phyloP scores from a whole-genome alignment of 257 asterid genomes.

The Pogostemon cablin region DNA sequence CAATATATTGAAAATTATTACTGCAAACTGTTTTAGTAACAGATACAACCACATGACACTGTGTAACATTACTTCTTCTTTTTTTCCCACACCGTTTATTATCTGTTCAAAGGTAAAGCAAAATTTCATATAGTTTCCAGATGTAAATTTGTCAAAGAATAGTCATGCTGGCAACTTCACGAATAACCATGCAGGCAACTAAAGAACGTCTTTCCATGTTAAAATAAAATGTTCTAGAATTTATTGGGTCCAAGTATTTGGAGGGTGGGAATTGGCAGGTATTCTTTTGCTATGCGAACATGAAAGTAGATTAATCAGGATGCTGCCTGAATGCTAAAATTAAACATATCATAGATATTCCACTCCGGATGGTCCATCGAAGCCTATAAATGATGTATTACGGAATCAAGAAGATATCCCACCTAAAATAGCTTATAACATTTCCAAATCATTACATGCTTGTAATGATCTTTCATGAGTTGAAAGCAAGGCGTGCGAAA shows the following conservation, averaged over 20 bases:
- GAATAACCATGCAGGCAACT: background rate
- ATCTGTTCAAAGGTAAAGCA: background rate
- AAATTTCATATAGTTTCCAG: conserved; percentile 12
- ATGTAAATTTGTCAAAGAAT: background rate
- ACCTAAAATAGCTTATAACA: background rate
- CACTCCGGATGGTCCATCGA: too few relatives aligned
- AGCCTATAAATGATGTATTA: background rate
- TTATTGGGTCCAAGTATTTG: background rate
- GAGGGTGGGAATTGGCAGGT: background rate
- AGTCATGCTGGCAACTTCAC: background rate
- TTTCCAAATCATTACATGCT: background rate
- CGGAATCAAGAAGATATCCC: background rate
- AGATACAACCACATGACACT: background rate
- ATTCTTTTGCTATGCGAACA: background rate
- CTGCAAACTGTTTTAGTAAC: background rate
- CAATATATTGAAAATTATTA: background rate
- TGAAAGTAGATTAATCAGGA: background rate
- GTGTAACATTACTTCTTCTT: background rate
- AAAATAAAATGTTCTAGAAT: background rate
- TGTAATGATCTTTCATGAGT: conserved; percentile 3
- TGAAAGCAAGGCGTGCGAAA: conserved; percentile 3
- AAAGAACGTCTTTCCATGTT: background rate
- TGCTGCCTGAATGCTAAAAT: background rate
- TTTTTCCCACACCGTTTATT: background rate
- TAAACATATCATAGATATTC: background rate